These are phyloP conservation scores for Lactarius quietus DNA, from an alignment of 768 basidiomycete genomes.

Conservation along the genomic window DNA sequence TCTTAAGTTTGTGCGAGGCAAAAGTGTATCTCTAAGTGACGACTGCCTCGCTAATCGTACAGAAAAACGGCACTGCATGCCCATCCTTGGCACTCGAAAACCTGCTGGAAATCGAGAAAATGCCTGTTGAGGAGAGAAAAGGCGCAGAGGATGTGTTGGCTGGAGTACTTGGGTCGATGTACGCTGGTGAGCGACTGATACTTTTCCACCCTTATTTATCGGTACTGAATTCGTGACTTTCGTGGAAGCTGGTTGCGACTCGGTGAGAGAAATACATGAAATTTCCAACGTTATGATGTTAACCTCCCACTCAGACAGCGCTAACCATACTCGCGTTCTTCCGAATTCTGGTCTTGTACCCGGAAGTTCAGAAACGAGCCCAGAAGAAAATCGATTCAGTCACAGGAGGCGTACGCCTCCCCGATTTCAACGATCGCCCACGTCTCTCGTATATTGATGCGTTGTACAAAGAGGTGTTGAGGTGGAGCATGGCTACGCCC, in stretches of 20 bases:
- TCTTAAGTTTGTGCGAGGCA: background rate
- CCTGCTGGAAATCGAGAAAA: slow-evolving; percentile 7
- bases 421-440: slow-evolving; percentile 48
- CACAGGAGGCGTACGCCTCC: slow-evolving; percentile 49
- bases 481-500: slow-evolving; percentile 54
- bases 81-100: slow-evolving; percentile 14
- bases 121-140: slow-evolving; percentile 1
- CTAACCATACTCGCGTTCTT: slow-evolving; percentile 31
- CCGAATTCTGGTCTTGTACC: slow-evolving; percentile 26
- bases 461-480: slow-evolving; percentile 45
- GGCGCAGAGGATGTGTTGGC: background rate
- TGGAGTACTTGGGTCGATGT: slow-evolving; percentile 15
- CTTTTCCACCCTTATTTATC: background rate
- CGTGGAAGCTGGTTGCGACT: slow-evolving; percentile 10
- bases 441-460: slow-evolving; percentile 53
- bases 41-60: background rate
- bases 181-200: slow-evolving; percentile 1
- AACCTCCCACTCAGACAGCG: slow-evolving; percentile 21
- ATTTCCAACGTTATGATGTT: background rate
- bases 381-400: slow-evolving; percentile 63
- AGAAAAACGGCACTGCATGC: slow-evolving; percentile 12
- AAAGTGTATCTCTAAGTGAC: background rate
- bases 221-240: background rate
- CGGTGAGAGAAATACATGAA: background rate
- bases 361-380: slow-evolving; percentile 39